phyloP scores from a whole-genome alignment of 148 eudicot species.

The Vaccinium macrocarpon region DNA sequence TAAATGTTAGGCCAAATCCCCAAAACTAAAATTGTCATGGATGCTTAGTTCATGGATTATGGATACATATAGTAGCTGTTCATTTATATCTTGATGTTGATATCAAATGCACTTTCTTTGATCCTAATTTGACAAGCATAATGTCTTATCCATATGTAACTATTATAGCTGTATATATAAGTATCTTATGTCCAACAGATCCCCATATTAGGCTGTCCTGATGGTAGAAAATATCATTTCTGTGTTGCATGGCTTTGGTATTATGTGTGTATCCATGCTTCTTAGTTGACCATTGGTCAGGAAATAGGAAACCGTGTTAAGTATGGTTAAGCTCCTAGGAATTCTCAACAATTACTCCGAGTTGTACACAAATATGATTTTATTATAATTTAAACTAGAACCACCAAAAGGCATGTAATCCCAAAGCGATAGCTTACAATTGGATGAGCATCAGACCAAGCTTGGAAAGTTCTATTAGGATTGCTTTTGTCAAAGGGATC shows the following conservation, averaged over 20 bases:
- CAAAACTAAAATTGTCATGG: neutral
- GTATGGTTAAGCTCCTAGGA: neutral
- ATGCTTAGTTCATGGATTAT: neutral
- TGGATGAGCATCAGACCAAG: conserved; percentile 5
- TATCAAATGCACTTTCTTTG: neutral
- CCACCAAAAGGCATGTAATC: neutral
- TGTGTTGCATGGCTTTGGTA: neutral
- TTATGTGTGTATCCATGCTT: neutral
- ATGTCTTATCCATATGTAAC: neutral
- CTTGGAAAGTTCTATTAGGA: conserved; percentile 6
- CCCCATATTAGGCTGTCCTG: neutral
- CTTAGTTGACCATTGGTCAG: neutral
- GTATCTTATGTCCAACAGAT: neutral
- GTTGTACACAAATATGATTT: too few relatives aligned
- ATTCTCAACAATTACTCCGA: neutral
- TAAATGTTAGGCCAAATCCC: neutral
- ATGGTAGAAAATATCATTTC: neutral
- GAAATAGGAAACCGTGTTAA: too few relatives aligned
- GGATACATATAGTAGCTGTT: neutral
- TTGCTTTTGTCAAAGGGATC: conserved; percentile 36
- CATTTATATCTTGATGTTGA: neutral
- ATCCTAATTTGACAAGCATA: neutral
- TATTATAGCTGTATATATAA: neutral
- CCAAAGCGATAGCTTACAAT: neutral
- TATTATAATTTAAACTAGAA: neutral